Conservation (phyloP, 1,284 basidiomycete genomes). For the Schizophyllum commune region DNA sequence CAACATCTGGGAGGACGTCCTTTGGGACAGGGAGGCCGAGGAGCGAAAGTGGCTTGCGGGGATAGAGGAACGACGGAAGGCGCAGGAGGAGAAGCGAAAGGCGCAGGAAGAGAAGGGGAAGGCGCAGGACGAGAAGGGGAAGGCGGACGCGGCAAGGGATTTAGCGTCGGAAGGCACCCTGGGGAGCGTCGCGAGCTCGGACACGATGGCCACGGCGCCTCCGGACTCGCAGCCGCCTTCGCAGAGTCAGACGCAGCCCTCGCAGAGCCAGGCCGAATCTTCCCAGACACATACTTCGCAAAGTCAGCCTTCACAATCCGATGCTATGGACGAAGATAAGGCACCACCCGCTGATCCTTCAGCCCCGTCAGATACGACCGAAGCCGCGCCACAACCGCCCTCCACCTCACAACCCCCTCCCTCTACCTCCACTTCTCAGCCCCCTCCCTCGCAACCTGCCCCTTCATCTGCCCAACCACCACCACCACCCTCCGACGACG, state of each 20-base stretch:
- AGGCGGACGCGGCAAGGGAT: conserved; percentile 30
- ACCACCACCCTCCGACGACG: conserved; percentile 31
- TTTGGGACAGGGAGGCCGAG: conserved; percentile 61
- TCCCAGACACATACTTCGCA: not conserved
- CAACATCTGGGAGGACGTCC: conserved; percentile 67
- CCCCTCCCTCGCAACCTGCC: not conserved
- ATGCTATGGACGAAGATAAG: conserved; percentile 26
- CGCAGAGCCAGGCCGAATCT: not conserved
- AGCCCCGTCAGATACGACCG: not conserved
- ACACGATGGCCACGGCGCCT: not conserved
- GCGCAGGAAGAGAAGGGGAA: conserved; percentile 13
- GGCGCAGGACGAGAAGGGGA: too few species aligned
- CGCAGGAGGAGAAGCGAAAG: conserved; percentile 17
- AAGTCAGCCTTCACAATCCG: not conserved
- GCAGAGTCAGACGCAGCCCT: not conserved
- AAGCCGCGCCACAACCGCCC: not conserved
- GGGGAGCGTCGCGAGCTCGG: not conserved
- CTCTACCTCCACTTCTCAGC: not conserved
- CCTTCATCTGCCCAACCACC: not conserved
- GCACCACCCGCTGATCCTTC: not conserved
- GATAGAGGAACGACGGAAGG: not conserved
- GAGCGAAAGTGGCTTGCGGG: conserved; percentile 25
- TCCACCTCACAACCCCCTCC: not conserved
- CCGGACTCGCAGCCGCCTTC: not conserved
- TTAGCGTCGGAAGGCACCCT: conserved; percentile 15